Evolutionary conservation across 768 basidiomycete genomes (phyloP), one percentile per base, ranked within the genome.

Genomic region (Galerina marginata): DNA sequence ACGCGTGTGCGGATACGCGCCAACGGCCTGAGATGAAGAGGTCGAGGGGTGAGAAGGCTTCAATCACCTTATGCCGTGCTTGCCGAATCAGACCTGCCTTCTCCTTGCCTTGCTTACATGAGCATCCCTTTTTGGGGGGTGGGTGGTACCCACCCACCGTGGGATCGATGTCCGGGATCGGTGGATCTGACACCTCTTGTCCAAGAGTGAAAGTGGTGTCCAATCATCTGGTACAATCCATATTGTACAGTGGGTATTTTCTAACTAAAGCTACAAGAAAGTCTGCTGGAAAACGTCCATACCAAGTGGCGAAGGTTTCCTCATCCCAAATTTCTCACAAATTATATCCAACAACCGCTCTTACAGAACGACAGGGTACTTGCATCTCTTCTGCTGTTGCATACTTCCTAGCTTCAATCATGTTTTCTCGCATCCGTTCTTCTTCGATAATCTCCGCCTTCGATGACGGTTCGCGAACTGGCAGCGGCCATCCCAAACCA

Each of bases 381-480:
- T 82, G 76, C 37, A 79, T 66, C 54, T 88, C 87, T 60, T 88
- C 84, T 42, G 77, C 72, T 9, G 81, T 79, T 25, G 82, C 85
- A 60, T 71, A 75, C 54, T 75, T 79, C 58, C 83, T 79, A 38
- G 87, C 86, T 63, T 88, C 83, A 11, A 85, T 70, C 79, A 90
- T 84, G 43, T 82, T 84, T 26, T 83, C 82, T 61, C 86, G 82
- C 42, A 86, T 72, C 37, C 88, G 78, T 62, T 86, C 83, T 66
- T 90, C 88, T 66, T 89, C 87, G 37, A 88, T 82, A 4, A 88
- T 75, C 69, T 90, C 89, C 15, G 88, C 88, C 69, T 88, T 89
- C 3, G 86, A 82, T 48, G 90, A 72, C 9, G 87, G 84, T 53
- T 89, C 88, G 53, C 86, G 81, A 6, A 77, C 71, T 23, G 89